phyloP scores from a whole-genome alignment of 352 stramenopile genomes.

The Phytophthora cactorum region DNA sequence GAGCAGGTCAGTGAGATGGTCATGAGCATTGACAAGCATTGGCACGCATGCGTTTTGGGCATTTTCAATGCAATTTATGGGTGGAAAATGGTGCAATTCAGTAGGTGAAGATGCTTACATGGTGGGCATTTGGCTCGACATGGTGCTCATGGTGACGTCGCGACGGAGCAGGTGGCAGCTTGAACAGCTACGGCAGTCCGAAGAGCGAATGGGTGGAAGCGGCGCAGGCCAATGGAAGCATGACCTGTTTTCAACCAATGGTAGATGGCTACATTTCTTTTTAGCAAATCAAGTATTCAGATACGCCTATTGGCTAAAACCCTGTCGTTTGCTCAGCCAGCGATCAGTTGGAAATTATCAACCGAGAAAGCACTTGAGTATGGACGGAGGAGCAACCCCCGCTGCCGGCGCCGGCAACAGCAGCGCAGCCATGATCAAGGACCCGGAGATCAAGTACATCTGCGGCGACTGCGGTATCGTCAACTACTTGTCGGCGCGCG shows the following conservation, averaged over 20 bases:
- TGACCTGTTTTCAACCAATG: conserved; percentile 23
- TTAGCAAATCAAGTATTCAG: conserved; percentile 9
- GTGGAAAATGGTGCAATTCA: conserved; percentile 4
- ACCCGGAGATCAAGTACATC: conserved; percentile 96
- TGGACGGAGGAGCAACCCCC: conserved; percentile 85
- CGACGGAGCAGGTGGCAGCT: conserved; percentile 6
- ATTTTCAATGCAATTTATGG: conserved; percentile 3
- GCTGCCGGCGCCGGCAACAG: conserved; percentile 56
- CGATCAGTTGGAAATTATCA: conserved; percentile 37
- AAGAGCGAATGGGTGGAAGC: conserved; percentile 44
- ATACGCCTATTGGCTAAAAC: conserved; percentile 20
- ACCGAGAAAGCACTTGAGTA: conserved; percentile 26
- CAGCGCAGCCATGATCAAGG: conserved; percentile 70
- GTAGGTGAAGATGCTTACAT: conserved; percentile 52
- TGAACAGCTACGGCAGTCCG: conserved; percentile 7
- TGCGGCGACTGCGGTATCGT: conserved; percentile 96
- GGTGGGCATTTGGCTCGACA: conserved; percentile 71
- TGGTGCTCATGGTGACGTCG: conserved; percentile 55
- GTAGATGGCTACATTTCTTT: conserved; percentile 13
- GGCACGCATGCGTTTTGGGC: conserved; percentile 7
- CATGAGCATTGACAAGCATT: conserved; percentile 1
- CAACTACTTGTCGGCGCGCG: conserved; percentile 95
- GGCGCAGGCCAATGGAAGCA: conserved; percentile 40
- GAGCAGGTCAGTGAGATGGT: conserved; percentile 8
- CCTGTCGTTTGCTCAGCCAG: conserved; percentile 10